A percentile compares a stretch with the other conserved stretches of the same genome.
Evolutionary conservation across 1,284 basidiomycete genomes (phyloP).

Genomic region (Rhodotorula sp.): DNA sequence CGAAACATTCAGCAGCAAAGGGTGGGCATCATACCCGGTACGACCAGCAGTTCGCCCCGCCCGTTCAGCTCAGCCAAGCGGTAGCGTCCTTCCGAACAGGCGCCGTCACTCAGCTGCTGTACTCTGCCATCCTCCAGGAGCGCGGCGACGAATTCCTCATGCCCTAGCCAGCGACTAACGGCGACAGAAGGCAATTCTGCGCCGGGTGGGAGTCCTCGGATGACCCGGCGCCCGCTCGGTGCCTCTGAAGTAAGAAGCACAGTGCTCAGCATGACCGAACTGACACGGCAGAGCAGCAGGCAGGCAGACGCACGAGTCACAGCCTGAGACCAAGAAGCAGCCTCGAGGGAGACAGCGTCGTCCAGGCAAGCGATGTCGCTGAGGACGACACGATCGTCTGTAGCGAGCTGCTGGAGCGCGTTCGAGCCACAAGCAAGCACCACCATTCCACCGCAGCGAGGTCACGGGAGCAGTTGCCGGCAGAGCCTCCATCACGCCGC

Average conservation of each 20-base stretch:
- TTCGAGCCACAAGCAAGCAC: slow-evolving; percentile 26
- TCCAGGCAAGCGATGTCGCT: neutral
- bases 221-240: neutral
- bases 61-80: slow-evolving; percentile 11
- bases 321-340: slow-evolving; percentile 25
- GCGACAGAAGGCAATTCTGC: neutral
- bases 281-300: no score
- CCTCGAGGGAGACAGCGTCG: slow-evolving; percentile 1
- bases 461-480: neutral
- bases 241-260: neutral
- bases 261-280: no score
- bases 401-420: slow-evolving; percentile 1
- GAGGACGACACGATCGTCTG: neutral
- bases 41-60: slow-evolving; percentile 21
- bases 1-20: neutral
- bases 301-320: slow-evolving; percentile 12
- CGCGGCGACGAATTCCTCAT: slow-evolving; percentile 16
- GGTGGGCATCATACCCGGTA: neutral
- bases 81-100: neutral
- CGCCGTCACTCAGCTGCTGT: neutral
- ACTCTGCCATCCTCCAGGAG: neutral
- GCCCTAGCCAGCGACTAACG: slow-evolving; percentile 19
- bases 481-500: neutral
- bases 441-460: slow-evolving; percentile 3
- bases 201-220: neutral